These are phyloP conservation scores for Leucocoprinus leucothites DNA, from an alignment of 768 basidiomycete species.

Conservation along the genomic window DNA sequence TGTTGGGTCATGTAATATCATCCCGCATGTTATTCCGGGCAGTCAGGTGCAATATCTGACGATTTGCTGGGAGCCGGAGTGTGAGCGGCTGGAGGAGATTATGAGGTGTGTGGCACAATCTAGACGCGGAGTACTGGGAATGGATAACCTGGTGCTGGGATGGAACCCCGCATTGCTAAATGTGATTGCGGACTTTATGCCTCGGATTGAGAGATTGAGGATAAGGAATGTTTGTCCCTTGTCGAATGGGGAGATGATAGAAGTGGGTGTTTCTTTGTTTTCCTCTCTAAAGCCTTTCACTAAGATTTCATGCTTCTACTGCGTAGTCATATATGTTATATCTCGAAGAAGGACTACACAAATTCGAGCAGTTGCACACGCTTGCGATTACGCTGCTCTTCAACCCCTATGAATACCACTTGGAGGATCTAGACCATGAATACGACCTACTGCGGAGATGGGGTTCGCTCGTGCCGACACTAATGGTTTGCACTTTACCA, in stretches of 20 bases:
- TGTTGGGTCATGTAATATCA: conserved; percentile 13
- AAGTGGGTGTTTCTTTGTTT: neutral
- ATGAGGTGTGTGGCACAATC: conserved; percentile 3
- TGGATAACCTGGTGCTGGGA: conserved; percentile 16
- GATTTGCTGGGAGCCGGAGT: conserved; percentile 14
- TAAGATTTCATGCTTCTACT: neutral
- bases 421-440: neutral
- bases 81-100: conserved; percentile 5
- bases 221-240: conserved; percentile 12
- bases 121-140: conserved; percentile 1
- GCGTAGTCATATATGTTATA: neutral
- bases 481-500: neutral
- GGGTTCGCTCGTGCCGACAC: conserved; percentile 5
- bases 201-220: conserved; percentile 13
- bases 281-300: neutral
- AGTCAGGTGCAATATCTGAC: conserved; percentile 14
- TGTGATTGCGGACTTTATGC: conserved; percentile 9
- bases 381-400: neutral
- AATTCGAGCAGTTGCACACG: conserved; percentile 5
- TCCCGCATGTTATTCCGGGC: conserved; percentile 12
- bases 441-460: neutral
- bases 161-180: conserved; percentile 14
- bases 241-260: conserved; percentile 3
- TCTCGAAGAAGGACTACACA: conserved; percentile 1
- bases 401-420: neutral